Conservation (phyloP, 176 grass and related monocot species). For the sorghum (Sorghum bicolor) region DNA sequence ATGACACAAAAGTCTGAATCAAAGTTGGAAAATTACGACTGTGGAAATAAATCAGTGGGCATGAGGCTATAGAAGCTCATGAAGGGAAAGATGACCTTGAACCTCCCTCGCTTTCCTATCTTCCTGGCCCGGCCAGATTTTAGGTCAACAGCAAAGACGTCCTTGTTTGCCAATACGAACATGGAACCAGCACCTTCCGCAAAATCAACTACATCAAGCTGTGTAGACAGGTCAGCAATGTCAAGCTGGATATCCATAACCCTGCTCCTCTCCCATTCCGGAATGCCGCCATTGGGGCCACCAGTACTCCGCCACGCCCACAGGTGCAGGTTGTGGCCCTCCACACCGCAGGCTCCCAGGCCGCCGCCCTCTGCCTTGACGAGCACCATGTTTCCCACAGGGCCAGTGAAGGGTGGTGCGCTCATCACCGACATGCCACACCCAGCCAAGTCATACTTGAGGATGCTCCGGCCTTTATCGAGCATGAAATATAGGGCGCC, state of each 20-base stretch:
- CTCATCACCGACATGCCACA: background rate
- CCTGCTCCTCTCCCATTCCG: background rate
- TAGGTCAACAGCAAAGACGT: too few relatives aligned
- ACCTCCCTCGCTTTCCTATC: too few relatives aligned
- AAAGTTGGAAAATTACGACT: too few relatives aligned
- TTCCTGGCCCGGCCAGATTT: too few relatives aligned
- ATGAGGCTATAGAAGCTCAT: too few relatives aligned
- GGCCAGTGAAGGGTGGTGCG: background rate
- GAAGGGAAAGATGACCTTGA: too few relatives aligned
- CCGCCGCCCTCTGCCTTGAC: background rate
- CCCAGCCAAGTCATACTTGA: background rate
- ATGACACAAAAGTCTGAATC: too few relatives aligned
- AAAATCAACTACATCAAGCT: too few relatives aligned
- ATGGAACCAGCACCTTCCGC: too few relatives aligned
- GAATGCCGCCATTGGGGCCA: accelerated
- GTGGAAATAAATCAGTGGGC: too few relatives aligned
- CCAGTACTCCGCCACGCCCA: background rate
- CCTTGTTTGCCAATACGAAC: too few relatives aligned
- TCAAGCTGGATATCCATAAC: background rate
- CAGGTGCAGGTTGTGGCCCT: background rate
- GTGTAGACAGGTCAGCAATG: background rate
- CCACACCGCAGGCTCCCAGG: background rate
- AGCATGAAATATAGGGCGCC: background rate
- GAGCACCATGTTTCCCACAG: background rate
- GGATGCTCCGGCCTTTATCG: background rate